These are phyloP conservation scores for Gonapodya prolifera DNA, from an alignment of 192 early-diverging fungal species.

Conservation along the genomic window DNA sequence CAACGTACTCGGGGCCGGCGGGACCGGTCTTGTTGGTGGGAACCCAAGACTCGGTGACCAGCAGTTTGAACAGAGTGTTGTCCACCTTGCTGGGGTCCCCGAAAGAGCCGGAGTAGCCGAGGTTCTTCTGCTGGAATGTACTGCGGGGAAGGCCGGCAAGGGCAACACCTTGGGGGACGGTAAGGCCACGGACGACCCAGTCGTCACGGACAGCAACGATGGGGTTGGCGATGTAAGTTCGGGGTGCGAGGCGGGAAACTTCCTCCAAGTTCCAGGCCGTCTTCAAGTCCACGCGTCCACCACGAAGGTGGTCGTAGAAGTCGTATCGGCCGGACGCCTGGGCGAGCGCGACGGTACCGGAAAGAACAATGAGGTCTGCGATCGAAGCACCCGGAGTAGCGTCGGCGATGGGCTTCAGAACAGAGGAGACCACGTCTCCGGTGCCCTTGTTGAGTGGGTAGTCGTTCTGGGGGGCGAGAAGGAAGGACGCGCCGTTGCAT, in stretches of 20 bases:
- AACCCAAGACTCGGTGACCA: not conserved
- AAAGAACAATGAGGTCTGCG: constrained; percentile 26
- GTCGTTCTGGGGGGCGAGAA: constrained; percentile 6
- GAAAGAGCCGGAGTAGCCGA: not conserved
- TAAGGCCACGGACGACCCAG: not conserved
- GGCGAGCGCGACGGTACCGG: constrained; percentile 12
- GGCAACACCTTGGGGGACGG: not conserved
- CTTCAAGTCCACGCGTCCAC: not conserved
- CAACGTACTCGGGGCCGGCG: not conserved
- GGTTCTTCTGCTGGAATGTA: not conserved
- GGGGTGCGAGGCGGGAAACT: not conserved
- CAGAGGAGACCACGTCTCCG: not conserved
- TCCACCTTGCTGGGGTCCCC: not conserved
- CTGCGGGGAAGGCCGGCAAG: not conserved
- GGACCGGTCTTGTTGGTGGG: not conserved
- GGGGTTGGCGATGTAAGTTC: not conserved
- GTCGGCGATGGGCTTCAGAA: not conserved
- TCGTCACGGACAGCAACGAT: not conserved
- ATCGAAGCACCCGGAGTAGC: not conserved
- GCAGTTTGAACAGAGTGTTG: not conserved
- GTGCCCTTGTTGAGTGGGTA: not conserved
- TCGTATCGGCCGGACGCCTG: no score
- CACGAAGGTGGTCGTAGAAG: no score
- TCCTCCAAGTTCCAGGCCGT: not conserved
- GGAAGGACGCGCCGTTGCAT: constrained; percentile 17